Percentiles rank a stretch among this genome's conserved stretches.
These are phyloP conservation scores for Mycosphaerelloides madeirae DNA, from an alignment of 2,329 filamentous ascomycete species.

Conservation along the genomic window DNA sequence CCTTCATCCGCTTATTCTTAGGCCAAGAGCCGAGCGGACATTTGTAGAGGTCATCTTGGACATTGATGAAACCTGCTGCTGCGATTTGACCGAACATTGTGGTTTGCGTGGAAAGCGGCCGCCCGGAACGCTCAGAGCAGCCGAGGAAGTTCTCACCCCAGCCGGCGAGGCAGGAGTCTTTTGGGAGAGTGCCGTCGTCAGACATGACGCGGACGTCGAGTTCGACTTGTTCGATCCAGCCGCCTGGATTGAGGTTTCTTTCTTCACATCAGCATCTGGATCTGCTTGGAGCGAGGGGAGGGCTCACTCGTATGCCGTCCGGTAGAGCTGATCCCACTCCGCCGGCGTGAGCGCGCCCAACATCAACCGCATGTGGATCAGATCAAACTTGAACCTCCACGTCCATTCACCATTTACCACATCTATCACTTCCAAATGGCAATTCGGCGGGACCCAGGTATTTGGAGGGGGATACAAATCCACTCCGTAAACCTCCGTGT, in stretches of 20 bases:
- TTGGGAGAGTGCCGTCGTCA: conserved; percentile 31
- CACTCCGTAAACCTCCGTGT: conserved; percentile 31
- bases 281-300: too few relatives aligned
- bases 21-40: conserved; percentile 41
- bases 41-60: conserved; percentile 38
- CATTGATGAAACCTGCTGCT: conserved; percentile 13
- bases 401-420: conserved; percentile 10
- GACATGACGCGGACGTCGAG: conserved; percentile 11
- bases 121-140: conserved; percentile 9
- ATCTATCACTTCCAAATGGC: conserved; percentile 14
- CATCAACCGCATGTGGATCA: conserved; percentile 37
- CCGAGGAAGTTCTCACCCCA: conserved; percentile 27
- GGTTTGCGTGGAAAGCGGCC: conserved; percentile 9
- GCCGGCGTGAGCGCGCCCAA: conserved; percentile 12
- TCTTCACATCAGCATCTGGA: too few relatives aligned
- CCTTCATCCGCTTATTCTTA: conserved; percentile 34
- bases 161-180: conserved; percentile 15
- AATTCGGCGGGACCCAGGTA: conserved; percentile 16
- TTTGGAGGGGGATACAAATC: conserved; percentile 36
- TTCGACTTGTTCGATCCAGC: conserved; percentile 42
- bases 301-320: conserved; percentile 9
- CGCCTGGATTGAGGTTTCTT: conserved; percentile 37
- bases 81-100: conserved; percentile 10
- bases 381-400: conserved; percentile 32
- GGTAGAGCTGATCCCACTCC: conserved; percentile 15